Conservation (phyloP, 2,329 filamentous ascomycete genomes). For the Ceratocystiopsis brevicomis region DNA sequence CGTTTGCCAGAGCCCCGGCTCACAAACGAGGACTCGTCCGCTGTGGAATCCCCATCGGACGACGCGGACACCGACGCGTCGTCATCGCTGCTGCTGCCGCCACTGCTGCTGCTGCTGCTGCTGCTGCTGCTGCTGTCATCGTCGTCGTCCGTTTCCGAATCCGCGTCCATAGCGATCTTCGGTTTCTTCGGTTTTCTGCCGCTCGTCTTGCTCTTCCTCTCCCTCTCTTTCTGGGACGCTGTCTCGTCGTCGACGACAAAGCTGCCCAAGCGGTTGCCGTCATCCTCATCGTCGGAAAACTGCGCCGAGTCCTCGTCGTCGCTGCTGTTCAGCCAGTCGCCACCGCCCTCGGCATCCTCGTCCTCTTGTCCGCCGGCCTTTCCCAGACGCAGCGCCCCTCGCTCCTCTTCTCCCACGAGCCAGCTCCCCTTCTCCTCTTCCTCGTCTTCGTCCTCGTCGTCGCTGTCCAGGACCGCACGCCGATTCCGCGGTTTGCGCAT, state of each 20-base stretch:
- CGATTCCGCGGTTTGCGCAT: slow-evolving; percentile 26
- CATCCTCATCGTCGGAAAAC: slow-evolving; percentile 35
- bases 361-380: slow-evolving; percentile 50
- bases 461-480: slow-evolving; percentile 44
- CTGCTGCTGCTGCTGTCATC: slow-evolving; percentile 1
- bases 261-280: slow-evolving; percentile 31
- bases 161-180: neutral
- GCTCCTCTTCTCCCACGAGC: slow-evolving; percentile 55
- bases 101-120: slow-evolving; percentile 1
- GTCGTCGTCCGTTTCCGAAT: slow-evolving; percentile 1
- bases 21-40: slow-evolving; percentile 18
- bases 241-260: slow-evolving; percentile 35
- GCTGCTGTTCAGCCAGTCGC: slow-evolving; percentile 50
- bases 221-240: slow-evolving; percentile 11
- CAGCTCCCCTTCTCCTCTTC: slow-evolving; percentile 57
- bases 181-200: neutral
- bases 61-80: slow-evolving; percentile 14
- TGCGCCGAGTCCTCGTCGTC: slow-evolving; percentile 39
- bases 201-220: slow-evolving; percentile 11
- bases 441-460: slow-evolving; percentile 31
- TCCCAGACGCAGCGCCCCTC: slow-evolving; percentile 40
- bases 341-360: slow-evolving; percentile 60
- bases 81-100: slow-evolving; percentile 3
- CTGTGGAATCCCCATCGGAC: slow-evolving; percentile 22
- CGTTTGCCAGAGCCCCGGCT: neutral